These are phyloP conservation scores for Aschersonia sp. DNA, from an alignment of 2,329 filamentous ascomycete genomes.

Conservation along the genomic window DNA sequence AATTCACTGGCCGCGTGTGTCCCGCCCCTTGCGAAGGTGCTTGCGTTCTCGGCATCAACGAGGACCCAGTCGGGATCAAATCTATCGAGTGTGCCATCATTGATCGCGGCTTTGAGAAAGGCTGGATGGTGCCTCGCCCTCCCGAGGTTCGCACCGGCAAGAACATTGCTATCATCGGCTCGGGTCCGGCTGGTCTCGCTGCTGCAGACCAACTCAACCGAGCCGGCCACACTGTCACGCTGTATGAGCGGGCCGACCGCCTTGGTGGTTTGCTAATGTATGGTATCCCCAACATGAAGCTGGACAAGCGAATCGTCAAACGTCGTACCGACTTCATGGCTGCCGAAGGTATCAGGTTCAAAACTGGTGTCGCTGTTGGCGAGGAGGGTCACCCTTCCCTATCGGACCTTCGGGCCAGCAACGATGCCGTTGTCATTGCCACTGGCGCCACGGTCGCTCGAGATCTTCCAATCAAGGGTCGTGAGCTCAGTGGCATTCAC, in stretches of 20 bases:
- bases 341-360: constrained; percentile 71
- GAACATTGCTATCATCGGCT: constrained; percentile 78
- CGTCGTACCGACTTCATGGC: constrained; percentile 92
- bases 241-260: constrained; percentile 88
- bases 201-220: constrained; percentile 89
- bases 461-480: constrained; percentile 80
- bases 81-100: constrained; percentile 97
- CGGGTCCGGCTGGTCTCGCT: constrained; percentile 81
- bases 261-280: constrained; percentile 92
- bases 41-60: constrained; percentile 91
- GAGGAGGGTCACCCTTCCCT: constrained; percentile 51
- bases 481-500: constrained; percentile 80
- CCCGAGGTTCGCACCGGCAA: constrained; percentile 75
- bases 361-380: constrained; percentile 64
- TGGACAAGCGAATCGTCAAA: constrained; percentile 95
- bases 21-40: constrained; percentile 93
- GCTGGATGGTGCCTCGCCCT: constrained; percentile 83
- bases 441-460: constrained; percentile 88
- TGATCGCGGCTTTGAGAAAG: constrained; percentile 92
- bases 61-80: constrained; percentile 95
- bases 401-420: constrained; percentile 53
- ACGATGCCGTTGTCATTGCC: constrained; percentile 78
- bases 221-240: constrained; percentile 73
- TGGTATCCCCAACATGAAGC: constrained; percentile 98
- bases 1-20: constrained; percentile 94